Percentiles rank a stretch among this genome's conserved stretches.
These are phyloP conservation scores for Cutaneotrichosporon mucoides DNA, from an alignment of 1,284 basidiomycete species.

Conservation along the genomic window DNA sequence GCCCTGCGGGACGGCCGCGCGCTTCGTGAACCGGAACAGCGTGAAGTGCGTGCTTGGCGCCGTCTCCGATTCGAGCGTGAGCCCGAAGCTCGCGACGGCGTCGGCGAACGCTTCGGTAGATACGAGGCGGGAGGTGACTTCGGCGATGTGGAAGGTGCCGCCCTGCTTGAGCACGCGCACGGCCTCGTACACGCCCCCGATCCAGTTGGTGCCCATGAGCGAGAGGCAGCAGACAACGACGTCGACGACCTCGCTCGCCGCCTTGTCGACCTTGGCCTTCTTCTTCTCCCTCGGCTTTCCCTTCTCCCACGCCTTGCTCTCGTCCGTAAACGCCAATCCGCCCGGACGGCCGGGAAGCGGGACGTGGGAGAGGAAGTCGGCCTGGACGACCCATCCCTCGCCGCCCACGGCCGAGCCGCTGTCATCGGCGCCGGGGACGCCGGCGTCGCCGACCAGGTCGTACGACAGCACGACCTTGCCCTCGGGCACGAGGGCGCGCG, in stretches of 20 bases:
- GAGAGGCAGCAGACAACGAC: constrained; percentile 90
- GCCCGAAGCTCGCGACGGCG: constrained; percentile 71
- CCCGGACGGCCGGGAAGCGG: constrained; percentile 76
- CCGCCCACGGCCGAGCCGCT: constrained; percentile 17
- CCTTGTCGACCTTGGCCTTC: constrained; percentile 11
- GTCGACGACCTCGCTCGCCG: constrained; percentile 64
- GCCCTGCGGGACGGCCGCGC: constrained; percentile 50
- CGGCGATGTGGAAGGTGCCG: constrained; percentile 85
- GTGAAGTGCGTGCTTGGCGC: constrained; percentile 82
- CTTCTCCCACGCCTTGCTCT: constrained; percentile 54
- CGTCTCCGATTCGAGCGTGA: constrained; percentile 48
- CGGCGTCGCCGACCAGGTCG: constrained; percentile 69
- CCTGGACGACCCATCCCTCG: constrained; percentile 64
- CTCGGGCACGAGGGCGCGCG: constrained; percentile 64
- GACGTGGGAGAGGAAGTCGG: constrained; percentile 67
- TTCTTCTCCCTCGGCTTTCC: constrained; percentile 18
- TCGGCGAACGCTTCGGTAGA: constrained; percentile 68
- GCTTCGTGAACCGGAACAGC: constrained; percentile 77
- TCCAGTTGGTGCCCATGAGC: constrained; percentile 97
- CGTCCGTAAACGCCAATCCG: constrained; percentile 26
- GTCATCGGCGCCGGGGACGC: constrained; percentile 50
- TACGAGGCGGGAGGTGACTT: constrained; percentile 86
- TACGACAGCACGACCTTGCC: constrained; percentile 70
- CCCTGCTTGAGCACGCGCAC: constrained; percentile 75
- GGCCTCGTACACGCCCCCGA: constrained; percentile 80